Percentiles rank a stretch among this genome's conserved stretches.
These are phyloP conservation scores for Tuber indicum DNA, from an alignment of 495 filamentous ascomycete genomes.

Conservation along the genomic window DNA sequence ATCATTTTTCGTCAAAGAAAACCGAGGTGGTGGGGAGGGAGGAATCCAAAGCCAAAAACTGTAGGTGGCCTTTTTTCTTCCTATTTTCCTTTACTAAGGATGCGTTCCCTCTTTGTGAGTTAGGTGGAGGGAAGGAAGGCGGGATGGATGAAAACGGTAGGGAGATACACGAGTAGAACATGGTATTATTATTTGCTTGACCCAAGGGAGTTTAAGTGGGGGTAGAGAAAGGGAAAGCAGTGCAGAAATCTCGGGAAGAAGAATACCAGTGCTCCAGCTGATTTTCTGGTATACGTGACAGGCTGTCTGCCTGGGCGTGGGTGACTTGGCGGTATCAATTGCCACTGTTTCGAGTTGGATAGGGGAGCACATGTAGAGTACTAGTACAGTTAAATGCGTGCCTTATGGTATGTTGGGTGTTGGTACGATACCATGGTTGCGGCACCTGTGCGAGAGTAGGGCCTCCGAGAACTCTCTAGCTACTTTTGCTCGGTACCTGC, in stretches of 20 bases:
- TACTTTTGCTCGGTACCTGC: not conserved
- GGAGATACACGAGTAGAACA: not conserved
- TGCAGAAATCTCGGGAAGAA: not conserved
- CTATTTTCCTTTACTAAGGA: not conserved
- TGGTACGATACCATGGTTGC: not conserved
- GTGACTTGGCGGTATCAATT: not conserved
- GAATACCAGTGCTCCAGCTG: not conserved
- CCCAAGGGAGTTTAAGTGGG: not conserved
- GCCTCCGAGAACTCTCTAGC: not conserved
- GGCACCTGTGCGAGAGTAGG: not conserved
- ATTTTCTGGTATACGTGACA: not conserved
- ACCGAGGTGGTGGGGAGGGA: not conserved
- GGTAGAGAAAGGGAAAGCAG: not conserved
- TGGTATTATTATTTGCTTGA: not conserved
- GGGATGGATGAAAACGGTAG: not conserved
- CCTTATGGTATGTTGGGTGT: not conserved
- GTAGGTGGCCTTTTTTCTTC: not conserved
- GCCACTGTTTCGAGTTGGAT: not conserved
- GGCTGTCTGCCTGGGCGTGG: not conserved
- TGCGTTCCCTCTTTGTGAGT: not conserved
- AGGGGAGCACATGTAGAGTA: not conserved
- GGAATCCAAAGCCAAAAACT: not conserved
- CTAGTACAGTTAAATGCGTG: not conserved
- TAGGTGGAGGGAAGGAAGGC: not conserved
- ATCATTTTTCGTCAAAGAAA: not conserved